A percentile compares a stretch with the other conserved stretches of the same genome.
phyloP scores from a whole-genome alignment of 2,329 filamentous ascomycete species.

The Berkeleyomyces basicola region DNA sequence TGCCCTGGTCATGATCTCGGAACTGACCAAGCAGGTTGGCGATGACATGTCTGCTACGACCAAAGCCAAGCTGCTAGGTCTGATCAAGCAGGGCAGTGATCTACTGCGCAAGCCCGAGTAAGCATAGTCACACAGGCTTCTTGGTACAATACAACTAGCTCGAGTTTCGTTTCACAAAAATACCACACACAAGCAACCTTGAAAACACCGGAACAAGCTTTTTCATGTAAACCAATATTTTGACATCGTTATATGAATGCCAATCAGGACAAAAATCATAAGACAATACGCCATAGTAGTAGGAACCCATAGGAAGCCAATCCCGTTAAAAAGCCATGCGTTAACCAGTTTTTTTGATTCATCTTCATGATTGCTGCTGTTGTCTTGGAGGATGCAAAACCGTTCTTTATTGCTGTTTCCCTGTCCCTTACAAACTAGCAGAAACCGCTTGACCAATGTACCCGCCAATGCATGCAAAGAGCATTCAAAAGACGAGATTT shows the following conservation, averaged over 20 bases:
- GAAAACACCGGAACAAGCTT: not conserved
- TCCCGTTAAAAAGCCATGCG: slow-evolving; percentile 19
- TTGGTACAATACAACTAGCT: not conserved
- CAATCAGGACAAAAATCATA: slow-evolving; percentile 11
- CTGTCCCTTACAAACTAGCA: slow-evolving; percentile 13
- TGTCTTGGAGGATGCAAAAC: slow-evolving; percentile 19
- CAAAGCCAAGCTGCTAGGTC: slow-evolving; percentile 27
- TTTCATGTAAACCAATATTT: slow-evolving; percentile 2
- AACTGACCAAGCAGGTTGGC: slow-evolving; percentile 32
- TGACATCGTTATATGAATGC: not conserved
- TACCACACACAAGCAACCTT: not conserved
- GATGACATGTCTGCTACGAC: slow-evolving; percentile 25
- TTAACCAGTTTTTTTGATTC: slow-evolving; percentile 13
- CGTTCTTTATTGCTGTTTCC: slow-evolving; percentile 18
- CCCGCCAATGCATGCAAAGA: slow-evolving; percentile 8
- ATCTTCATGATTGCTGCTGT: slow-evolving; percentile 7
- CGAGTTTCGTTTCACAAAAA: not conserved
- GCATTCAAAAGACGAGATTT: slow-evolving; percentile 23
- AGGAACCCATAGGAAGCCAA: slow-evolving; percentile 25
- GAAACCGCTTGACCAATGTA: slow-evolving; percentile 12
- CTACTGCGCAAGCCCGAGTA: slow-evolving; percentile 21
- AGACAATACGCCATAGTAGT: slow-evolving; percentile 13
- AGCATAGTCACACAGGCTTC: not conserved
- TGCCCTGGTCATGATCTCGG: slow-evolving; percentile 39
- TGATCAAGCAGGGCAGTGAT: slow-evolving; percentile 34